phyloP scores from a whole-genome alignment of 305 asterid species.

The Andrographis paniculata region DNA sequence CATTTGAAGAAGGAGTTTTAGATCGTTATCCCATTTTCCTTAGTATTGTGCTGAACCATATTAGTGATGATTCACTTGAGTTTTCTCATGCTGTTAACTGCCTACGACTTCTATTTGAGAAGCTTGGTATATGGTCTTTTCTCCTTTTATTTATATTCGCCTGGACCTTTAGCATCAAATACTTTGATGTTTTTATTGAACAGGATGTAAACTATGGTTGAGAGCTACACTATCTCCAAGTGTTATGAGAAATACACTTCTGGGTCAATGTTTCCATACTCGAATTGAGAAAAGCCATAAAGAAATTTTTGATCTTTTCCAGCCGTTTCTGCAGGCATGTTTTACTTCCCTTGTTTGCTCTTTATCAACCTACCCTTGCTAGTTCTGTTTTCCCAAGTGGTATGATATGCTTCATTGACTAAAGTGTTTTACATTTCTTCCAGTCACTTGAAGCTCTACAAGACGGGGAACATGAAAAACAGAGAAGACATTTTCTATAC shows the following conservation, averaged over 20 bases:
- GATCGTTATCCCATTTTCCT: slow-evolving; percentile 92
- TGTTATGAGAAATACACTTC: slow-evolving; percentile 92
- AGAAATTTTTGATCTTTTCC: slow-evolving; percentile 98
- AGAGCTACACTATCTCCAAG: slow-evolving; percentile 90
- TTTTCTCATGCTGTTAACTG: slow-evolving; percentile 93
- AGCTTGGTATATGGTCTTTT: slow-evolving; percentile 68
- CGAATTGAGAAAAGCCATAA: slow-evolving; percentile 97
- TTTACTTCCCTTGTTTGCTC: neutral
- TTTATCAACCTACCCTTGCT: neutral
- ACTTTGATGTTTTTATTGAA: slow-evolving; percentile 21
- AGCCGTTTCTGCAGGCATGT: slow-evolving; percentile 92
- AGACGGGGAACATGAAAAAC: slow-evolving; percentile 98
- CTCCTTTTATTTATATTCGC: slow-evolving; percentile 15
- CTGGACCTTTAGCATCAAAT: slow-evolving; percentile 15
- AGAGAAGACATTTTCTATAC: slow-evolving; percentile 82
- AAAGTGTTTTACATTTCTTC: slow-evolving; percentile 20
- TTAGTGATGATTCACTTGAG: slow-evolving; percentile 89
- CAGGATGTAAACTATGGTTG: slow-evolving; percentile 98
- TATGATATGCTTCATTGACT: slow-evolving; percentile 17
- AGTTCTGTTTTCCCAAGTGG: neutral
- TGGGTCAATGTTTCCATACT: slow-evolving; percentile 99
- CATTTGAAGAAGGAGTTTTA: slow-evolving; percentile 97
- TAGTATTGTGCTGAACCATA: slow-evolving; percentile 89
- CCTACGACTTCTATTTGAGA: slow-evolving; percentile 83
- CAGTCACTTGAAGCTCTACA: slow-evolving; percentile 99